Conservation (phyloP, 352 stramenopile genomes). For the Phytophthora brassicae region DNA sequence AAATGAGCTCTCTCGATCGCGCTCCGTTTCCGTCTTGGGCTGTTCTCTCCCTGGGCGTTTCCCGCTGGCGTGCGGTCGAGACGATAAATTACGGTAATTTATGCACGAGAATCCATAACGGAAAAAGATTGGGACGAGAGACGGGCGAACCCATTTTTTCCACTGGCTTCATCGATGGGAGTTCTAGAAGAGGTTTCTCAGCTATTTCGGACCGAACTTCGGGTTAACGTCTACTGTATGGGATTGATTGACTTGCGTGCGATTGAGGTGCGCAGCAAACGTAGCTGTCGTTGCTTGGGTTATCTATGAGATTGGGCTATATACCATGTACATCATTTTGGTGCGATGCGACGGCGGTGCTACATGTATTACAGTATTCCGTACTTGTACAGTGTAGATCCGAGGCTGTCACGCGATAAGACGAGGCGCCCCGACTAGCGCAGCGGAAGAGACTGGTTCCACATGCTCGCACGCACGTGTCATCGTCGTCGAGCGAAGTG, state of each 20-base stretch:
- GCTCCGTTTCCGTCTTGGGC: conserved; percentile 12
- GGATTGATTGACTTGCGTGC: background rate
- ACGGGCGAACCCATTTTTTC: background rate
- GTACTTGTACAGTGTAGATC: no score
- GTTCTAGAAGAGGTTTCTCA: conserved; percentile 15
- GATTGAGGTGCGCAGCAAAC: background rate
- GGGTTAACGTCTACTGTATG: no score
- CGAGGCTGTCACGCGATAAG: conserved; percentile 10
- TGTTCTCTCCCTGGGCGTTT: conserved; percentile 19
- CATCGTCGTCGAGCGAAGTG: background rate
- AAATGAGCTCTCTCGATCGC: conserved; percentile 39
- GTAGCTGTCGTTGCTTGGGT: no score
- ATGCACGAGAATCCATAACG: conserved; percentile 26
- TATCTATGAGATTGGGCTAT: no score
- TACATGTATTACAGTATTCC: no score
- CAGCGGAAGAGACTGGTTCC: conserved; percentile 33
- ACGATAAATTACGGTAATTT: conserved; percentile 38
- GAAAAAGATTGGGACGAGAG: conserved; percentile 20
- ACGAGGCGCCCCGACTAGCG: conserved; percentile 18
- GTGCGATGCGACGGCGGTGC: background rate
- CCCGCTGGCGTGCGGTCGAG: conserved; percentile 25
- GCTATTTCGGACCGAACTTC: no score
- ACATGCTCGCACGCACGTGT: conserved; percentile 30
- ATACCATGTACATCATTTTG: no score
- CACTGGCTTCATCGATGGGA: conserved; percentile 26